Evolutionary conservation across 2,329 filamentous ascomycete genomes (phyloP), one percentile per base, ranked within the genome.

Genomic region (Botrytis cinerea): DNA sequence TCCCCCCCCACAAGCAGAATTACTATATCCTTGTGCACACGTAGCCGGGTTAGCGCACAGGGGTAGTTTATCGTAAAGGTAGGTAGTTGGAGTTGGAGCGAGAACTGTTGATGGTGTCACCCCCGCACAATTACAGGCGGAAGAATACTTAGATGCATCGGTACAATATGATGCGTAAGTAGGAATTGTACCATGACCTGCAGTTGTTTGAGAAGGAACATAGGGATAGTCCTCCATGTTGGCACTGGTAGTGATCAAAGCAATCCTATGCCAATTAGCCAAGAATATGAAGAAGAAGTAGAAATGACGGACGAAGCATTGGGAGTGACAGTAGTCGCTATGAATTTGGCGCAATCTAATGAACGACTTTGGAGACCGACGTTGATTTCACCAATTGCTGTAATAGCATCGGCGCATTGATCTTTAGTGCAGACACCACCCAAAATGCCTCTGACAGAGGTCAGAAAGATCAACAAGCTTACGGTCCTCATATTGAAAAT

Each of bases 401-500:
- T 73, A 45, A 73, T 40, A 4, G 68, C 72, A 14, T 60, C 25
- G 32, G 67, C 72, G 67, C 72, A 73, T 62, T 62, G 35, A n/a
- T 54, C 5, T 45, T 71, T 48, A 9, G 38, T n/a, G 43, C 72
- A 73, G n/a, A 18, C 4, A 48, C 12, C 38, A 18, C 43, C 72
- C 16, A 46, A 38, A 40, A 71, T 66, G 10, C 32, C 40, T 60
- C 28, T 48, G 32, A 28, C n/a, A 35, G 48, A 71, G 46, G 48
- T 61, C 60, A 73, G 45, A 57, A 67, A n/a, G n/a, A 64, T 22
- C 25, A 73, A 66, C n/a, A 66, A 46, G 18, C 38, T 70, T 66
- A 68, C 10, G 51, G 38, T 73, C 60, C 20, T 73, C 72, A 73
- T 73, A 35, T 40, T 73, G 59, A 60, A 59, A 57, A 63, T 46